These are phyloP conservation scores for Trichoderma polysporum DNA, from an alignment of 2,329 filamentous ascomycete species.

Conservation along the genomic window DNA sequence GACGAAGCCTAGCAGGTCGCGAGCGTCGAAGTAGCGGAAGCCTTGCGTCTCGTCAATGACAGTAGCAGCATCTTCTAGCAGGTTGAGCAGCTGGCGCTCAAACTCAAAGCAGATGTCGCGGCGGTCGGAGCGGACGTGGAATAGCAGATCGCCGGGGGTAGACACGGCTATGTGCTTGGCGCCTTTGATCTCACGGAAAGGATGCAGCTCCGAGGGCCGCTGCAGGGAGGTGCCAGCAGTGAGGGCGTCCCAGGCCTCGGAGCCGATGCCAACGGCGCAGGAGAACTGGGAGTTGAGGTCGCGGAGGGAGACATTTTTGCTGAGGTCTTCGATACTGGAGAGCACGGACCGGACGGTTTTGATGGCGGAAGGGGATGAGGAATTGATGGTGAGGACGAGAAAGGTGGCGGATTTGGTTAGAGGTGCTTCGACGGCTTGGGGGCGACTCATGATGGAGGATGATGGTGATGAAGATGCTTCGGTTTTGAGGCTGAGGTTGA, in stretches of 20 bases:
- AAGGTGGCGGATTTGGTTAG: slow-evolving; percentile 55
- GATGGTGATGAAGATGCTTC: background rate
- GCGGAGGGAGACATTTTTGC: slow-evolving; percentile 55
- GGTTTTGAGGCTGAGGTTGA: background rate
- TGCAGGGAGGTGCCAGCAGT: slow-evolving; percentile 35
- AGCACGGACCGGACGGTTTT: slow-evolving; percentile 45
- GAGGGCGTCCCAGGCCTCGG: slow-evolving; percentile 49
- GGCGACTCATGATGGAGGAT: background rate
- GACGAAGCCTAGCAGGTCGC: slow-evolving; percentile 59
- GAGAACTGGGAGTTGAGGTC: slow-evolving; percentile 45
- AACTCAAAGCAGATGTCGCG: slow-evolving; percentile 60
- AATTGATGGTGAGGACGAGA: slow-evolving; percentile 45
- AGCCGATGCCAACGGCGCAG: slow-evolving; percentile 57
- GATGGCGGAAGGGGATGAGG: slow-evolving; percentile 35
- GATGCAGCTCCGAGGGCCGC: slow-evolving; percentile 51
- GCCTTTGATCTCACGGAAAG: slow-evolving; percentile 50
- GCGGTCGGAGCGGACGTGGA: slow-evolving; percentile 58
- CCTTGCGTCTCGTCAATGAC: slow-evolving; percentile 55
- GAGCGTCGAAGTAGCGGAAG: slow-evolving; percentile 60
- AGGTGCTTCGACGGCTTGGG: slow-evolving; percentile 44
- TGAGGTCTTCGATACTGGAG: slow-evolving; percentile 44
- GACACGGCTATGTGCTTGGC: slow-evolving; percentile 50
- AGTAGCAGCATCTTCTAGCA: slow-evolving; percentile 46
- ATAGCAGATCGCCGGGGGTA: slow-evolving; percentile 57
- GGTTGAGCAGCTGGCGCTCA: slow-evolving; percentile 53